These are phyloP conservation scores for Erysiphe pulchra DNA, from an alignment of 2,329 filamentous ascomycete species.

Conservation along the genomic window DNA sequence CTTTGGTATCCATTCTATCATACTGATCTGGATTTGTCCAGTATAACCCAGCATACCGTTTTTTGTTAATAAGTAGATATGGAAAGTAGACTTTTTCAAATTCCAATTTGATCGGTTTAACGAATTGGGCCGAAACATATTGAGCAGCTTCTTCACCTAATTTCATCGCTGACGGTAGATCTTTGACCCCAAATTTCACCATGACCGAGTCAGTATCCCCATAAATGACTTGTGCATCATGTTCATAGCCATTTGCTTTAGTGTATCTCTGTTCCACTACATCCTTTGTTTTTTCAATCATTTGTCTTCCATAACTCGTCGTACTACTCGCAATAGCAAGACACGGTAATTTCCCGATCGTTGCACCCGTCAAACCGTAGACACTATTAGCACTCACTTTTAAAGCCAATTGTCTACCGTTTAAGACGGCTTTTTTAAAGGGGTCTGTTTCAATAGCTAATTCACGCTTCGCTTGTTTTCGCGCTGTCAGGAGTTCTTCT, in stretches of 20 bases:
- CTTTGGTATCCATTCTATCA: conserved; percentile 99
- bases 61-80: conserved; percentile 98
- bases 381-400: conserved; percentile 96
- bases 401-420: conserved; percentile 84
- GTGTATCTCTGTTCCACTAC: conserved; percentile 80
- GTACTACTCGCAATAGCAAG: conserved; percentile 89
- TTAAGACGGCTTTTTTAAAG: conserved; percentile 94
- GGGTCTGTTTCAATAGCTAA: conserved; percentile 71
- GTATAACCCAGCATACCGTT: conserved; percentile 91
- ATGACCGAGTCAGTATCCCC: conserved; percentile 99
- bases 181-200: conserved; percentile 89
- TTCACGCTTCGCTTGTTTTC: conserved; percentile 87
- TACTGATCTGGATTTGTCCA: conserved; percentile 89
- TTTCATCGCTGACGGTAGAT: conserved; percentile 74
- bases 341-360: conserved; percentile 85
- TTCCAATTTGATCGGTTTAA: conserved; percentile 93
- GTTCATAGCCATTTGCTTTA: conserved; percentile 78
- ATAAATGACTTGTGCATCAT: conserved; percentile 93
- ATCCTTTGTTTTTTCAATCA: conserved; percentile 97
- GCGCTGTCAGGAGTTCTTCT: conserved; percentile 69
- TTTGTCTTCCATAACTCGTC: conserved; percentile 87
- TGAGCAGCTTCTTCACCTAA: conserved; percentile 79
- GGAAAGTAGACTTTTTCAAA: conserved; percentile 99
- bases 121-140: conserved; percentile 74
- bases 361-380: conserved; percentile 90